Evolutionary conservation across 208 protist genomes (phyloP).

Genomic region (Leishmania braziliensis): DNA sequence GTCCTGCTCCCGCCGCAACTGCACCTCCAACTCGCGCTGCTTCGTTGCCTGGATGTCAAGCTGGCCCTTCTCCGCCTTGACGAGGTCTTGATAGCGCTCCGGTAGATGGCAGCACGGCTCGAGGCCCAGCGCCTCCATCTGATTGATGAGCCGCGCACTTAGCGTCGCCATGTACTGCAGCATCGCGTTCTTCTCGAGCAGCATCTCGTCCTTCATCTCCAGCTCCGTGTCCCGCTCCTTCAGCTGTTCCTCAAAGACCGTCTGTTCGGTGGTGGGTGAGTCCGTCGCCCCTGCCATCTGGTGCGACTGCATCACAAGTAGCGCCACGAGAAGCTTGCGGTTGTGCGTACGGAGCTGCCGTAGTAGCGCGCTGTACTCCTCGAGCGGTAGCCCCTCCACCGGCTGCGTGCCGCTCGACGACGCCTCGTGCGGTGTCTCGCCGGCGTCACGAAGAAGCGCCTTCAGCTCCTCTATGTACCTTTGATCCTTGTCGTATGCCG

Average conservation of each 20-base stretch:
- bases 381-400: conserved; percentile 57
- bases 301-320: conserved; percentile 36
- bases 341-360: conserved; percentile 59
- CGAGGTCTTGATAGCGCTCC: conserved; percentile 65
- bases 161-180: conserved; percentile 76
- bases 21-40: conserved; percentile 68
- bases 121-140: conserved; percentile 69
- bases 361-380: conserved; percentile 74
- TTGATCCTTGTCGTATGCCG: conserved; percentile 46
- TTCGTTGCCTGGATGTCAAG: conserved; percentile 54
- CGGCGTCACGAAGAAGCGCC: conserved; percentile 32
- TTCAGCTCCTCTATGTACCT: conserved; percentile 47
- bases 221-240: conserved; percentile 72
- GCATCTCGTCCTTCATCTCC: conserved; percentile 72
- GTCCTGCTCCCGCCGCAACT: conserved; percentile 55
- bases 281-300: background rate
- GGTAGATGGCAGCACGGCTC: conserved; percentile 75
- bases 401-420: conserved; percentile 33
- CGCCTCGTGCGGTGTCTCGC: conserved; percentile 34
- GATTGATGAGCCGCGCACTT: conserved; percentile 63
- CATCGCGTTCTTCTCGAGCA: conserved; percentile 81
- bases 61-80: conserved; percentile 51
- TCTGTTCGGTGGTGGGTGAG: conserved; percentile 6
- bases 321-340: conserved; percentile 40
- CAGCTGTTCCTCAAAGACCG: conserved; percentile 49